Evolutionary conservation across 169 alveolate genomes (phyloP).

Genomic region (Hepatocystis sp.): DNA sequence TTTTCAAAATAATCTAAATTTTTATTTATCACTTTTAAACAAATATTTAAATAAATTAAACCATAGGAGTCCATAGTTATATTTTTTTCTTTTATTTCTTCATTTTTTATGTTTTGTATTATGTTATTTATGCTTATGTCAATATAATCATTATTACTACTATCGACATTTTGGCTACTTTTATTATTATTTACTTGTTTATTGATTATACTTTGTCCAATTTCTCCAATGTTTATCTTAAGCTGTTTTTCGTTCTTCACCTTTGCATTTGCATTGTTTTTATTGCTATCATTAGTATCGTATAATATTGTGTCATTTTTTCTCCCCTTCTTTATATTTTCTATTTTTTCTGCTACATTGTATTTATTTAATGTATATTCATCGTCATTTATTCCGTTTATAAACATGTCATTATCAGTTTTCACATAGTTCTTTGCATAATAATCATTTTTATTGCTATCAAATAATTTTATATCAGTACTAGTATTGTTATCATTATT

Average conservation of each 20-base stretch:
- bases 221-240: background rate
- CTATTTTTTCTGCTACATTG: no score
- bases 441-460: no score
- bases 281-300: background rate
- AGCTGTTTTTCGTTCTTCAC: background rate
- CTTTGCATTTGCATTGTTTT: no score
- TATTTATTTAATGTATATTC: no score
- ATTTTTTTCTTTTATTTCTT: constrained; percentile 67
- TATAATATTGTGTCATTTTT: background rate
- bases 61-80: constrained; percentile 69
- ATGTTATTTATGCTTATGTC: constrained; percentile 30
- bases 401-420: no score
- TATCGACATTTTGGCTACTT: background rate
- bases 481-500: no score
- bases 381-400: no score
- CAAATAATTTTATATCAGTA: no score
- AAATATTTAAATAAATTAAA: constrained; percentile 34
- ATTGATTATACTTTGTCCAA: background rate
- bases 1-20: constrained; percentile 25
- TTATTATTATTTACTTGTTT: background rate
- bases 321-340: background rate
- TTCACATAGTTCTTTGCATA: no score
- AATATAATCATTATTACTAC: background rate
- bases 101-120: constrained; percentile 61
- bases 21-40: constrained; percentile 43